Evolutionary conservation across 306 rosid genomes (phyloP).

Genomic region (Lathyrus oleraceus): DNA sequence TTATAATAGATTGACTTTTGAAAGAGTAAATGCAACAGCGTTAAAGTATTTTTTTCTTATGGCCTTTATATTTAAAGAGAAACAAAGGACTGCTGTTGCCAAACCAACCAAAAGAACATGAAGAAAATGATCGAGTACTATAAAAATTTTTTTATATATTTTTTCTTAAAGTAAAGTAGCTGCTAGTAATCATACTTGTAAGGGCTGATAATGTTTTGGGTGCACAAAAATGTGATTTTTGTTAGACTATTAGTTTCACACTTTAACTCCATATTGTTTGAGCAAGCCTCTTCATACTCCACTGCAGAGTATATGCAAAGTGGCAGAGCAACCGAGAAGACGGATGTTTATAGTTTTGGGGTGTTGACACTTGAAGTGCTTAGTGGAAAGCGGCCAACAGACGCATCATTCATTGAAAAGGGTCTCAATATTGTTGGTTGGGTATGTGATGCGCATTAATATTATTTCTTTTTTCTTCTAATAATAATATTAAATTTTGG

Average conservation of each 20-base stretch:
- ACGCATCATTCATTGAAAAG: conserved; percentile 89
- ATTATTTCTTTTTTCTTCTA: not conserved
- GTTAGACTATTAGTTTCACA: not conserved
- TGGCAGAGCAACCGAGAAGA: conserved; percentile 98
- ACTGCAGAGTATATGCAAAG: conserved; percentile 98
- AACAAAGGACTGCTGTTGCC: not conserved
- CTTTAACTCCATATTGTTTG: conserved; percentile 28
- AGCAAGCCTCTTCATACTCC: conserved; percentile 27
- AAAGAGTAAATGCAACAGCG: conserved; percentile 6
- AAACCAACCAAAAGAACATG: conserved; percentile 10
- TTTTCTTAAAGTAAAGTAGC: conserved; percentile 14
- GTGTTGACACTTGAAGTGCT: conserved; percentile 90
- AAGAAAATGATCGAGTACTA: conserved; percentile 23
- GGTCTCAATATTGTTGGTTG: conserved; percentile 99
- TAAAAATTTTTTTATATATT: not conserved
- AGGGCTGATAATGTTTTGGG: conserved; percentile 14
- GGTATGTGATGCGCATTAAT: conserved; percentile 57
- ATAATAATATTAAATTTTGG: not conserved
- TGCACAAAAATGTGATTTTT: conserved; percentile 25
- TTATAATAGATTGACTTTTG: conserved; percentile 16
- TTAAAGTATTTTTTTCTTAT: conserved; percentile 6
- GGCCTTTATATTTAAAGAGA: not conserved
- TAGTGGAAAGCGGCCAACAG: conserved; percentile 97
- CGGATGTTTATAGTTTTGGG: conserved; percentile 95
- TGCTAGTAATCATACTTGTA: conserved; percentile 4